These are phyloP conservation scores for Curvularia sp. DNA, from an alignment of 2,329 filamentous ascomycete species.

Conservation along the genomic window DNA sequence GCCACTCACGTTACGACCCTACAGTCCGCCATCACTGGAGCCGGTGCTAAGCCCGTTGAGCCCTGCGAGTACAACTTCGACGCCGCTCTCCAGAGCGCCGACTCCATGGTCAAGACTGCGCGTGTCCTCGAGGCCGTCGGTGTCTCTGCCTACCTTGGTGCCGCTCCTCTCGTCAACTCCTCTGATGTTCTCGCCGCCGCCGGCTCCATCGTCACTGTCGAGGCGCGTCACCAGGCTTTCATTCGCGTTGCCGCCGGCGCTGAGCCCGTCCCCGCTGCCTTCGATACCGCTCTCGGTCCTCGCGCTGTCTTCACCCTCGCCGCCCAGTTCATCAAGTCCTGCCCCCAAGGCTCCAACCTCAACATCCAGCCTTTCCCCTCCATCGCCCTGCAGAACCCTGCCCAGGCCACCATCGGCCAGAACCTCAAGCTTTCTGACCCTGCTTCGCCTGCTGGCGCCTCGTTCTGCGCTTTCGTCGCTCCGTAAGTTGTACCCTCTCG, in stretches of 20 bases:
- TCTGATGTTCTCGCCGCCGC: conserved; percentile 69
- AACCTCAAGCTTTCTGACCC: conserved; percentile 50
- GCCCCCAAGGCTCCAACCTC: conserved; percentile 69
- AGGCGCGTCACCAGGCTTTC: conserved; percentile 76
- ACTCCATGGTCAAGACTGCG: conserved; percentile 72
- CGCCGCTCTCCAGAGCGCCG: conserved; percentile 65
- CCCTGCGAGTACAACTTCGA: conserved; percentile 75
- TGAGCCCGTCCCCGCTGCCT: conserved; percentile 69
- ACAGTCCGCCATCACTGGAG: conserved; percentile 66
- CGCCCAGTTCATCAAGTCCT: conserved; percentile 73
- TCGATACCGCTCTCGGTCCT: conserved; percentile 73
- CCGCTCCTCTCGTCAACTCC: conserved; percentile 68
- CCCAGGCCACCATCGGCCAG: conserved; percentile 51
- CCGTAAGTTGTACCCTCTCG: conserved; percentile 54
- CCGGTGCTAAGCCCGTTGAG: conserved; percentile 69
- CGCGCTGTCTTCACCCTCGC: conserved; percentile 76
- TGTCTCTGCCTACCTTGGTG: conserved; percentile 75
- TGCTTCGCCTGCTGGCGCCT: conserved; percentile 53
- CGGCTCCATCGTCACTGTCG: conserved; percentile 74
- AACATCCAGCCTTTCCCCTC: conserved; percentile 68
- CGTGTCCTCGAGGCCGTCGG: conserved; percentile 75
- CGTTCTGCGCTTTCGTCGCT: conserved; percentile 72
- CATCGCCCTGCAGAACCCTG: conserved; percentile 60
- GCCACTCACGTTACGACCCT: conserved; percentile 67
- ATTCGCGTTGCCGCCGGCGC: conserved; percentile 67